Base-by-base conservation (phyloP, 1,139 yeast genomes). In the Saccharomyces uvarum region DNA sequence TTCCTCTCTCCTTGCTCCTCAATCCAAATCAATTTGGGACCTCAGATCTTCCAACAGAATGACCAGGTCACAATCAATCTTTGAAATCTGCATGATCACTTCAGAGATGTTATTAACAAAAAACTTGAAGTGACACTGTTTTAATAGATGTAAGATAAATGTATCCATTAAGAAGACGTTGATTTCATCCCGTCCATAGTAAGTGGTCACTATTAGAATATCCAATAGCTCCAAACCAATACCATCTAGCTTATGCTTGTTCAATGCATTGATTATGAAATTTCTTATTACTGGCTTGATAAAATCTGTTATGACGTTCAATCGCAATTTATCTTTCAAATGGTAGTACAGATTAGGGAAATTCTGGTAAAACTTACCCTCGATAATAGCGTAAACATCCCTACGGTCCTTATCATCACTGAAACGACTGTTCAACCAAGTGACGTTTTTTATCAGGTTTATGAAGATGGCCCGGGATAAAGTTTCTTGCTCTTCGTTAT, bases 311-410 rank as follows among this genome's bases (percentile, higher is more conserved):
- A 33, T 26, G 2, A 51, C 27, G 11, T 46, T 19, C 38, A 47
- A 11, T 24, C 32, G 24, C 28, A 51, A 49, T 21, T 46, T 47
- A 38, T 47, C 53, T 28, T 19, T 47, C 19, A 51, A 47, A 26
- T 51, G 53, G 41, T 47, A 51, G 38, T 32, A 46, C 13, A 51
- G 42, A n/a, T 49, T 49, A 13, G 53, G 53, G 27, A 32, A 51
- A 33, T 48, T 16, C 44, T 48, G 29, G 14, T 21, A 21, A 5
- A 48, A 48, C 9, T 24, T 21, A 3, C 38, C 16, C 8, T 48
- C 46, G 14, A 27, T 29, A 28, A 29, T 14, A 6, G 31, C 7
- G 16, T 29, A 26, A 32, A 38, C 38, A 28, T 41, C 29, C 27
- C 24, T 9, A 41, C 11, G 14, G 29, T 49, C 19, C 44, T 50